Percentiles rank a stretch among this genome's conserved stretches.
phyloP scores from a whole-genome alignment of 768 basidiomycete genomes.

The Boletus tomentosulus region DNA sequence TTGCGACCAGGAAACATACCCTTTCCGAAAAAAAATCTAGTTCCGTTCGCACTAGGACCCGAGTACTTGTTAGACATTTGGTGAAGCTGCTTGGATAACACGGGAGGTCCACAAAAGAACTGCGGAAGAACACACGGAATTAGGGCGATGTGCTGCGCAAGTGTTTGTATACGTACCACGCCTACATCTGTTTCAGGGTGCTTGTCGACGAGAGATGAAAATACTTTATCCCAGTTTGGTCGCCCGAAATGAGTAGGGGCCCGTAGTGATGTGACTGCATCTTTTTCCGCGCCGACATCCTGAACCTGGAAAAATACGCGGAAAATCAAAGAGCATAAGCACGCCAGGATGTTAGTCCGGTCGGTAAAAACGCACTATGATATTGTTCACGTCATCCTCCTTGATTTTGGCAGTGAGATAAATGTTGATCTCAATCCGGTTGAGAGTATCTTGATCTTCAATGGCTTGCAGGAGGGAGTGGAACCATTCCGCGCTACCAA shows the following conservation, averaged over 20 bases:
- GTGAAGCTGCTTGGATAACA: constrained; percentile 68
- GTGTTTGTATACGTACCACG: constrained; percentile 45
- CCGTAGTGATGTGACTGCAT: constrained; percentile 83
- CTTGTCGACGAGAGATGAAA: constrained; percentile 68
- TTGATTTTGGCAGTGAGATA: constrained; percentile 89
- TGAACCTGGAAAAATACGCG: constrained; percentile 47
- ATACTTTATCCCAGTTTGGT: constrained; percentile 81
- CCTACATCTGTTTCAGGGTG: constrained; percentile 89
- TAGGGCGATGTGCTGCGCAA: background rate
- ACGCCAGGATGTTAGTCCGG: background rate
- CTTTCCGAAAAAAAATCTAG: constrained; percentile 88
- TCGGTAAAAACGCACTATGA: constrained; percentile 52
- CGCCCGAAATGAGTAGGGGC: constrained; percentile 92
- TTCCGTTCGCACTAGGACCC: constrained; percentile 60
- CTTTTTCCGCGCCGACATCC: constrained; percentile 90
- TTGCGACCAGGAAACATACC: constrained; percentile 40
- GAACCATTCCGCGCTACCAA: constrained; percentile 89
- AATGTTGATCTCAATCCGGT: constrained; percentile 89
- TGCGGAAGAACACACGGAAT: constrained; percentile 12
- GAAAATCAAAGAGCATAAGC: background rate
- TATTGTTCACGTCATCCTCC: constrained; percentile 92
- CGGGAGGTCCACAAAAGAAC: constrained; percentile 86
- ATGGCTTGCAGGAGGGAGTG: constrained; percentile 89
- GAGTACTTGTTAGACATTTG: constrained; percentile 84
- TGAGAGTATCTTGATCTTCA: constrained; percentile 85